Base-by-base conservation (phyloP, 495 filamentous ascomycete species). In the Aspergillus homomorphus region DNA sequence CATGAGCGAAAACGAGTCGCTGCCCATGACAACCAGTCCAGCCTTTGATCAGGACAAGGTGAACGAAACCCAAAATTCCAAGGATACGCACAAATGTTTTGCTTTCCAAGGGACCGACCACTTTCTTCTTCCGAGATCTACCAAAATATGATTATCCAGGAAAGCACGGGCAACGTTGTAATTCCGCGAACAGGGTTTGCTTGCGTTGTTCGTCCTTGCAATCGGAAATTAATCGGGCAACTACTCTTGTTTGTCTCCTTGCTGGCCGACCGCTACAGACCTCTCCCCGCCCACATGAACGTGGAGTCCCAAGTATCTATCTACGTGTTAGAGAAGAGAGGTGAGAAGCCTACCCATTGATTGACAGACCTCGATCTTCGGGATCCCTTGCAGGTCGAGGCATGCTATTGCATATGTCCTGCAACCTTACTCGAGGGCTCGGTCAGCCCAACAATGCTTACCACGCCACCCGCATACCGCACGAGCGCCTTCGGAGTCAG, bases 361-460 rank as follows among this genome's bases (percentile, higher is more conserved):
- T 38, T 38, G 33, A 38, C 33, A 38, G 33, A 38, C 6, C 33
- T 38, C 33, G 33, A 38, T 38, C 33, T 38, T 38, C 10, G n/a
- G n/a, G 12, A 48, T 18, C 55, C 63, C 57, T 66, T 66, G 57
- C 60, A 60, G 56, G 16, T 3, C 14, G 30, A 30, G 48, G 53
- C 57, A 60, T 65, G 56, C 45, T 49, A 26, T 48, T 56, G 54
- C 24, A 48, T 22, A 53, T 48, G 54, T 22, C 43, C 59, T 55
- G 56, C 57, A 42, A 60, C 46, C 51, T 60, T 58, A 54, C 57
- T 23, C 24, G 51, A n/a, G 33, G 45, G 22, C 41, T 50, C 45
- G 52, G 38, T 12, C 33, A 38, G 26, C 50, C 28, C 43, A 44
- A 28, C 45, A 54, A 53, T 57, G 54, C 48, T 48, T 48, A 24